phyloP scores from a whole-genome alignment of 805 yeast genomes.

The Scheffersomyces coipomensis region DNA sequence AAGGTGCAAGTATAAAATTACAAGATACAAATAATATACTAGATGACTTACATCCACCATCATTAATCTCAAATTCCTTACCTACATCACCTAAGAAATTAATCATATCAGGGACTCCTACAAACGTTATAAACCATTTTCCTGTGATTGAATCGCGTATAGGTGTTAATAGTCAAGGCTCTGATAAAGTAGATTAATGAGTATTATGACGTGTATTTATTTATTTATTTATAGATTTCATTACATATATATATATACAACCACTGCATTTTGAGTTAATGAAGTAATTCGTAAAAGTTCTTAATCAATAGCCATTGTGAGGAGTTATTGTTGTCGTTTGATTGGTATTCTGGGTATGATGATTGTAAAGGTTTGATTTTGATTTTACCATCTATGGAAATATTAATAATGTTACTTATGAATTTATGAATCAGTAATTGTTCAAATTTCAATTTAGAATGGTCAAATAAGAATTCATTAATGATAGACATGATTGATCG shows the following conservation, averaged over 20 bases:
- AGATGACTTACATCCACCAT: too few species aligned
- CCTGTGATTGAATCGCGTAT: background rate
- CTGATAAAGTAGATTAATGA: background rate
- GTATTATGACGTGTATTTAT: too few species aligned
- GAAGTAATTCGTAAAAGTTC: too few species aligned
- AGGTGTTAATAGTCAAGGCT: background rate
- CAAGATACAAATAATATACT: background rate
- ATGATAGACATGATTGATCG: constrained; percentile 3
- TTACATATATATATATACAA: too few species aligned
- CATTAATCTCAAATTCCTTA: background rate
- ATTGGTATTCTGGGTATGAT: too few species aligned
- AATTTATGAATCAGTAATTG: constrained; percentile 19
- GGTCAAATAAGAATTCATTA: constrained; percentile 15
- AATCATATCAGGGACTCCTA: background rate
- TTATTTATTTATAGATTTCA: too few species aligned
- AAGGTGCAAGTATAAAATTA: constrained; percentile 18
- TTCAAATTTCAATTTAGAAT: constrained; percentile 19
- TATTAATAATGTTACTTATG: constrained; percentile 13
- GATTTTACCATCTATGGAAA: constrained; percentile 22
- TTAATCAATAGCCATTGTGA: too few species aligned
- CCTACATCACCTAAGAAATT: background rate
- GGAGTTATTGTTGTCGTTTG: too few species aligned
- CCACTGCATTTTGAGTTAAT: constrained; percentile 13
- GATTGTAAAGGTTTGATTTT: too few species aligned
- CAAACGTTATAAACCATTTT: background rate